Base-by-base conservation (phyloP, 371 early-diverging fungal species). In the Rhizopus arrhizus region DNA sequence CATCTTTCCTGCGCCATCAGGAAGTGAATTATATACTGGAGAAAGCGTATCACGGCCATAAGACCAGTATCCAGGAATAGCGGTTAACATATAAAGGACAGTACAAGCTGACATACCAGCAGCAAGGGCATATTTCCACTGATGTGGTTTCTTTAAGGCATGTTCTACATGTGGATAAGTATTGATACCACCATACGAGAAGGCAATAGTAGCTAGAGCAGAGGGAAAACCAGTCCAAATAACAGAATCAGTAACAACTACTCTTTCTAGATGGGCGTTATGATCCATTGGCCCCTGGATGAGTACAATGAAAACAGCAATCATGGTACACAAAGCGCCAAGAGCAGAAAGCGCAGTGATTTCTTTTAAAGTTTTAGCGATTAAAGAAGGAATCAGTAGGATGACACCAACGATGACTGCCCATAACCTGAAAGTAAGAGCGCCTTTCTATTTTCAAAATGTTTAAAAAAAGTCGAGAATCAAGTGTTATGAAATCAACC, bases 341-440 rank as follows among this genome's bases (percentile, higher is more conserved):
- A 74, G 43, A 29, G 73, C 70, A 59, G 78, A 61, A 29, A 88
- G 58, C 45, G 84, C 69, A n/a, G 91, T 90, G 34, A 91, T 85
- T 69, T 94, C 95, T 52, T 84, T 85, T 72, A 94, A 77, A 5
- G 91, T 85, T 72, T 85, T 90, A 34, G 88, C 75, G 5, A 81
- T 31, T 10, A 92, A 74, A 46, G 89, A 85, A 5, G 93, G 93
- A 22, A 91, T 70, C 68, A 85, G 76, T 59, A 94, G 80, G 36
- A 89, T 59, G 15, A 80, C 65, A 36, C 85, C 84, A 32, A 84
- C 75, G 31, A 94, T 70, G 48, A 83, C 72, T 61, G 86, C 85
- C 90, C 90, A 91, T 43, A 54, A 16, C 3, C 46, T 45, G 10
- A 58, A 58, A 15, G 70, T 58, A 8, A 53, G 61, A 47, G 67